Percentiles rank a stretch among this genome's conserved stretches.
Conservation (phyloP, 257 asterid species). For the Eucommia ulmoides region DNA sequence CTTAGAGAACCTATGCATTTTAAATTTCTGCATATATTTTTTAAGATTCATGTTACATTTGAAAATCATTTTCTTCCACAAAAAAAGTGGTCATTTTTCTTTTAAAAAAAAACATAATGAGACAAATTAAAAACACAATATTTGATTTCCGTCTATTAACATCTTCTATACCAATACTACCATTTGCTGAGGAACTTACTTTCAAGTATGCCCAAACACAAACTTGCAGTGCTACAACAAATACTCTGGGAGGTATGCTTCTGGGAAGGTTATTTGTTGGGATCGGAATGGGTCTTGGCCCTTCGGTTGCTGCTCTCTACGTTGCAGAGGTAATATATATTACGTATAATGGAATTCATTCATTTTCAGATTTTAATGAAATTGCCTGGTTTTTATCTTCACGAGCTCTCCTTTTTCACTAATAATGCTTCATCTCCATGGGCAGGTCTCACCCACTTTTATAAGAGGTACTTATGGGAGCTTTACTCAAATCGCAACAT, state of each 20-base stretch:
- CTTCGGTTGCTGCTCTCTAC: constrained; percentile 89
- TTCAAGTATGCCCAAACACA: no score
- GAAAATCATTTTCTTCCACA: no score
- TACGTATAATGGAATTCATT: not conserved
- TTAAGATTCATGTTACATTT: no score
- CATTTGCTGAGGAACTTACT: no score
- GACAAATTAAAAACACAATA: no score
- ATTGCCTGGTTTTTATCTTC: not conserved
- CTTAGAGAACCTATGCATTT: constrained; percentile 8
- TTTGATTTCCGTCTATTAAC: no score
- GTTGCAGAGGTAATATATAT: constrained; percentile 64
- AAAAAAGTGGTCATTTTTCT: no score
- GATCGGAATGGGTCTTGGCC: constrained; percentile 92
- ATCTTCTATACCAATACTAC: no score
- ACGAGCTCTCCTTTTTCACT: not conserved
- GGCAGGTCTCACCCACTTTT: constrained; percentile 84
- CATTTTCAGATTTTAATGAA: not conserved
- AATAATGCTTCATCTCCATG: constrained; percentile 17
- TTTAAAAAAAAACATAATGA: no score
- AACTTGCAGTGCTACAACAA: constrained; percentile 65
- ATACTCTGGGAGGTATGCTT: constrained; percentile 77
- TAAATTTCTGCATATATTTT: no score
- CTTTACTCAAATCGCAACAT: constrained; percentile 82
- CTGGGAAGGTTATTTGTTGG: constrained; percentile 85
- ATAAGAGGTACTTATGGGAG: constrained; percentile 93